Evolutionary conservation across 2,329 filamentous ascomycete species (phyloP).

Genomic region (Neoscytalidium dimidiatum): DNA sequence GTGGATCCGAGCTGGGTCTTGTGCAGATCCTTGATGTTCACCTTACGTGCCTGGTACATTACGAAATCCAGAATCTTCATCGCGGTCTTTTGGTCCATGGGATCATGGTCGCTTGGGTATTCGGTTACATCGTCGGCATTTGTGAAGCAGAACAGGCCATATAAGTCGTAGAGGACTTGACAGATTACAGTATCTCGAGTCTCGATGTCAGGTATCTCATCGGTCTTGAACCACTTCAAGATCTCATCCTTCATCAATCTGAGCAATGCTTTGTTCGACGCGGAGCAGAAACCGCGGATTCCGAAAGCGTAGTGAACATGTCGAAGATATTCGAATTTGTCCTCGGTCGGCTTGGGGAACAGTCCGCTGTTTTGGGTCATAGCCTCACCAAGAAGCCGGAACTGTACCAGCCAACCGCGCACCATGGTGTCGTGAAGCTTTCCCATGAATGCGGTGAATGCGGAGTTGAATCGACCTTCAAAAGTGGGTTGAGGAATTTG

Average conservation of each 20-base stretch:
- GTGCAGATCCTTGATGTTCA: conserved; percentile 86
- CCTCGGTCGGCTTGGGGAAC: conserved; percentile 68
- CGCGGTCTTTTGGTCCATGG: conserved; percentile 77
- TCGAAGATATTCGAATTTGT: conserved; percentile 76
- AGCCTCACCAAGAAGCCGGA: conserved; percentile 74
- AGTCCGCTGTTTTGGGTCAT: conserved; percentile 65
- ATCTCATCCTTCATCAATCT: conserved; percentile 88
- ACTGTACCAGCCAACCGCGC: conserved; percentile 84
- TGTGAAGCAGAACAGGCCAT: conserved; percentile 39
- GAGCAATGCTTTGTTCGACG: conserved; percentile 82
- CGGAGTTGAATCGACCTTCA: conserved; percentile 48
- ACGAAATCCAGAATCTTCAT: conserved; percentile 82
- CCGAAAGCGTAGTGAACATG: conserved; percentile 83
- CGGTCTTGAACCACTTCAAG: conserved; percentile 58
- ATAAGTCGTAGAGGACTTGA: conserved; percentile 59
- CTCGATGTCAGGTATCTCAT: conserved; percentile 71
- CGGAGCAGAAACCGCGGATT: conserved; percentile 80
- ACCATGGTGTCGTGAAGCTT: conserved; percentile 86
- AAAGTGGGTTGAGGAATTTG: conserved; percentile 63
- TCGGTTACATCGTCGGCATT: conserved; percentile 48
- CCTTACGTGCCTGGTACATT: conserved; percentile 74
- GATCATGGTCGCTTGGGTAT: conserved; percentile 74
- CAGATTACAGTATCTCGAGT: conserved; percentile 70
- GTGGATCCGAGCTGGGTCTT: conserved; percentile 89
- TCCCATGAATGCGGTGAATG: conserved; percentile 45